phyloP scores from a whole-genome alignment of 2,329 filamentous ascomycete genomes.

The Claviceps spartinae region DNA sequence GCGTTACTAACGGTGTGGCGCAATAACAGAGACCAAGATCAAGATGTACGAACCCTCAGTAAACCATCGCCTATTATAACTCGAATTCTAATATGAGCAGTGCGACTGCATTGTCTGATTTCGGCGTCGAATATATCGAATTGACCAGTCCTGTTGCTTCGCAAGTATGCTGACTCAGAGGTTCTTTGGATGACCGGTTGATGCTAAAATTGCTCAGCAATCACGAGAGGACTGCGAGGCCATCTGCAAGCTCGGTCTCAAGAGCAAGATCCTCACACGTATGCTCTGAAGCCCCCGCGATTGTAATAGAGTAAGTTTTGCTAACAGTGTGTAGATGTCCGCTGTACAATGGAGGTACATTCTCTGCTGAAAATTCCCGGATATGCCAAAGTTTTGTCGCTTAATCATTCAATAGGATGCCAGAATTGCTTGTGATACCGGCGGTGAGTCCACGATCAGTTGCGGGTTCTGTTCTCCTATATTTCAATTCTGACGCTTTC shows the following conservation, averaged over 20 bases:
- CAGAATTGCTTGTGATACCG: conserved; percentile 2
- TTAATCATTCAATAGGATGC: background rate
- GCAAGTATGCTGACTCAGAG: background rate
- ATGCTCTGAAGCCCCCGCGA: conserved; percentile 8
- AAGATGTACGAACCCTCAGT: conserved; percentile 34
- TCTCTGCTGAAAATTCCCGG: background rate
- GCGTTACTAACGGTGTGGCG: background rate
- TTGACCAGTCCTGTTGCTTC: conserved; percentile 67
- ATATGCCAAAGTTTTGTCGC: background rate
- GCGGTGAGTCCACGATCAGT: background rate
- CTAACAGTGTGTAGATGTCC: conserved; percentile 7
- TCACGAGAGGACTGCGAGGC: conserved; percentile 75
- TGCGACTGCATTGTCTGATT: conserved; percentile 8
- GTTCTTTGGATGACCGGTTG: background rate
- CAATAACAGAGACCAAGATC: conserved; percentile 21
- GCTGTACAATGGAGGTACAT: conserved; percentile 11
- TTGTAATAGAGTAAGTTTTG: background rate
- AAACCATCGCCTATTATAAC: background rate
- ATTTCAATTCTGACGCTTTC: background rate
- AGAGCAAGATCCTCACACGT: conserved; percentile 26
- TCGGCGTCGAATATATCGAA: conserved; percentile 34
- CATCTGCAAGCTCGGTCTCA: conserved; percentile 88
- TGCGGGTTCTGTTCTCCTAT: background rate
- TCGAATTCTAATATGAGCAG: conserved; percentile 1
- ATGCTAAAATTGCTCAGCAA: conserved; percentile 48